These are phyloP conservation scores for Astrocystis sublimbata DNA, from an alignment of 495 filamentous ascomycete genomes.

Conservation along the genomic window DNA sequence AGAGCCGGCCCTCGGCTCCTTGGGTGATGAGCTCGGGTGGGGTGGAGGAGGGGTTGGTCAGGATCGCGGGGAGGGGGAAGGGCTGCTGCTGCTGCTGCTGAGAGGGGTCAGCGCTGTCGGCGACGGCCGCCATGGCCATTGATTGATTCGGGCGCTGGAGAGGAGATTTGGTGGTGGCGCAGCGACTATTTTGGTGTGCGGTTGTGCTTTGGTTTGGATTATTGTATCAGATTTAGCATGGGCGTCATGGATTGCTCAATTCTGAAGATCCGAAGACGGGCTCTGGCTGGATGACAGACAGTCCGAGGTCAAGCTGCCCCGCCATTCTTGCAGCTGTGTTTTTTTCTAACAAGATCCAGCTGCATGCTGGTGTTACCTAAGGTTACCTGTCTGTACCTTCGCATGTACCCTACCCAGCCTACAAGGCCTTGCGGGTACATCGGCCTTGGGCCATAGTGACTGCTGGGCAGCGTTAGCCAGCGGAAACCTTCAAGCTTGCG, in stretches of 20 bases:
- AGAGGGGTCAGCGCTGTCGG: no score
- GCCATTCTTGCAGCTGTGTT: no score
- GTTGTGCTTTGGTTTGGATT: no score
- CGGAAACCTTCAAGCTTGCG: no score
- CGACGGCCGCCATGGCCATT: slow-evolving; percentile 16
- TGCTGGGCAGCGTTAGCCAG: no score
- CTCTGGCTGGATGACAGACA: neutral
- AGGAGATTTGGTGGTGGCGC: neutral
- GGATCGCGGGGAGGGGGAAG: slow-evolving; percentile 60
- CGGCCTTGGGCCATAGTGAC: no score
- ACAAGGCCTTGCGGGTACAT: no score
- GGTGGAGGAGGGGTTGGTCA: slow-evolving; percentile 62
- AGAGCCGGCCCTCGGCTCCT: slow-evolving; percentile 94
- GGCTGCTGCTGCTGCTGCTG: no score
- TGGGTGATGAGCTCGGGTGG: slow-evolving; percentile 71
- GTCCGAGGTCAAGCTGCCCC: neutral
- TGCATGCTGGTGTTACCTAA: no score
- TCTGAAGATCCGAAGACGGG: neutral
- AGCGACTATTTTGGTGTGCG: neutral
- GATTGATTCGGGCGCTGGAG: neutral
- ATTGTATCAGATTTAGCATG: no score
- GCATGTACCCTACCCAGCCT: no score
- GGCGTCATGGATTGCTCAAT: neutral
- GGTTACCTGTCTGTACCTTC: no score
- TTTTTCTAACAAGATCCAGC: neutral